Conservation (phyloP, 2,329 filamentous ascomycete species). For the Colletotrichum plurivorum region DNA sequence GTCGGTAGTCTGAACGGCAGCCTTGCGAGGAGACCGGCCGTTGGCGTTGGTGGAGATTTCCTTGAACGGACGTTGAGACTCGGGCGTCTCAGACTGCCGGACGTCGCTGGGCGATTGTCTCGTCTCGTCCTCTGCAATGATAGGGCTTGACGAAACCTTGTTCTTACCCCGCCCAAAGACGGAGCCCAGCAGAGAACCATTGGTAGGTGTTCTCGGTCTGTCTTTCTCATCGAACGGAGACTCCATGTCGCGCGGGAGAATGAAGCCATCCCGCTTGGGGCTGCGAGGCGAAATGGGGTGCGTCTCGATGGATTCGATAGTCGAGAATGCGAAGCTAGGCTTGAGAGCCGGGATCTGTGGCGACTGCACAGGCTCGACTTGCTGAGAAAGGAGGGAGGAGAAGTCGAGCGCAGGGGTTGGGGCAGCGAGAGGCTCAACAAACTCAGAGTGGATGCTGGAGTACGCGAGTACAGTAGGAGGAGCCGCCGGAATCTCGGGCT, state of each 20-base stretch:
- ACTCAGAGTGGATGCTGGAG: constrained; percentile 58
- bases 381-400: constrained; percentile 53
- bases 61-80: constrained; percentile 71
- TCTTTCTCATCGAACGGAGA: constrained; percentile 48
- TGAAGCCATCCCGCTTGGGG: constrained; percentile 69
- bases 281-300: constrained; percentile 63
- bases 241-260: constrained; percentile 65
- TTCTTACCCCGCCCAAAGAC: constrained; percentile 61
- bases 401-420: constrained; percentile 50
- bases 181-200: constrained; percentile 58
- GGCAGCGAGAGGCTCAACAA: constrained; percentile 54
- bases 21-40: constrained; percentile 56
- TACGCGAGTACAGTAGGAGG: constrained; percentile 48
- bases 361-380: constrained; percentile 56
- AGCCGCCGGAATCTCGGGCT: constrained; percentile 45
- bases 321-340: constrained; percentile 58
- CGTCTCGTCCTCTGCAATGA: constrained; percentile 77
- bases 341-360: constrained; percentile 34
- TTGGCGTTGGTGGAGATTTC: constrained; percentile 73
- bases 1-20: constrained; percentile 68
- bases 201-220: constrained; percentile 54
- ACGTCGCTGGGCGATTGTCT: constrained; percentile 64
- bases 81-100: constrained; percentile 61
- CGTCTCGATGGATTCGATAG: constrained; percentile 61
- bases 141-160: constrained; percentile 54